These are phyloP conservation scores for Arabidopsis thaliana DNA, from an alignment of 345 rosid genomes.

Conservation along the genomic window DNA sequence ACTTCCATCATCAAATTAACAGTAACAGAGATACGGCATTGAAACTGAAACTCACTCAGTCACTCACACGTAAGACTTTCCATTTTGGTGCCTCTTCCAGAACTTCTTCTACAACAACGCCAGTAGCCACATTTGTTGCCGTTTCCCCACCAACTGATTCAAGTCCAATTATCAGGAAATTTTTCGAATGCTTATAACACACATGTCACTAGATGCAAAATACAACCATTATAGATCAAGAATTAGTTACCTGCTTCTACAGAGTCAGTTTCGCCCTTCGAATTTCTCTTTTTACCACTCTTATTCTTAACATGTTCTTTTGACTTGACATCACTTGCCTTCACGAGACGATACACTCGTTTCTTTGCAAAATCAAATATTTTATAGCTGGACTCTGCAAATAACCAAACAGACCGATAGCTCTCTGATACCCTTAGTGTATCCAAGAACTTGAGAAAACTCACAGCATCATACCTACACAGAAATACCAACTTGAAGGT, in stretches of 20 bases:
- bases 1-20: conserved; percentile 16
- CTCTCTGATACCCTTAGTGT: conserved; percentile 94
- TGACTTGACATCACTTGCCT: conserved; percentile 58
- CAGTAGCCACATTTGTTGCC: conserved; percentile 38
- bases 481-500: conserved; percentile 5
- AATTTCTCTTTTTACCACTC: conserved; percentile 69
- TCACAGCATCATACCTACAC: conserved; percentile 96
- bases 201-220: conserved; percentile 14
- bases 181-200: not conserved
- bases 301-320: conserved; percentile 50
- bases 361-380: conserved; percentile 96
- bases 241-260: conserved; percentile 45
- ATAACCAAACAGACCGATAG: conserved; percentile 98
- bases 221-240: not conserved
- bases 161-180: conserved; percentile 23
- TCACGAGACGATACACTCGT: conserved; percentile 72
- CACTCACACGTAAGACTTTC: conserved; percentile 99
- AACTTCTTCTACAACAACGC: conserved; percentile 67
- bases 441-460: conserved; percentile 95
- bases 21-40: conserved; percentile 33
- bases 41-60: conserved; percentile 67
- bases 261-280: conserved; percentile 41
- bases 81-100: conserved; percentile 96
- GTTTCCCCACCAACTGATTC: conserved; percentile 55
- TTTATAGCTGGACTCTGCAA: conserved; percentile 97